Evolutionary conservation across 2,329 filamentous ascomycete species (phyloP).

Genomic region (Colletotrichum tropicicola): DNA sequence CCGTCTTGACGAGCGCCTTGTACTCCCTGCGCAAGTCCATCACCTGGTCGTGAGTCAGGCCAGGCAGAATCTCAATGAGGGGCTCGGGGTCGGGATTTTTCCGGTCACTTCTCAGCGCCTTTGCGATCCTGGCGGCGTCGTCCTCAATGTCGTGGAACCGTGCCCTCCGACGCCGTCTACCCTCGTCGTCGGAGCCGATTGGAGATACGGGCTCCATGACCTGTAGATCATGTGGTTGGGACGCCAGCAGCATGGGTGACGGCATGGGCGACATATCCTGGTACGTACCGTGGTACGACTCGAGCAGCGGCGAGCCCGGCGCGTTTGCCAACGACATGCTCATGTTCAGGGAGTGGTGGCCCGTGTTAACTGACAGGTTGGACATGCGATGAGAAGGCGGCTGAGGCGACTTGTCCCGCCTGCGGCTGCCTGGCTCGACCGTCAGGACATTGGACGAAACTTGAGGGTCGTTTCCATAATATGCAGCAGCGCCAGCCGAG

Average conservation of each 20-base stretch:
- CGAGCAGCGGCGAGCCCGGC: conserved; percentile 85
- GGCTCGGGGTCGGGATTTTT: conserved; percentile 69
- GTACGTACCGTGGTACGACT: conserved; percentile 93
- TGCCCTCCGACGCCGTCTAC: conserved; percentile 63
- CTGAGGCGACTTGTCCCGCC: conserved; percentile 55
- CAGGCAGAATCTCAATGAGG: conserved; percentile 85
- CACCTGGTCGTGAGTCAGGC: conserved; percentile 86
- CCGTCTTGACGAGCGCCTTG: conserved; percentile 87
- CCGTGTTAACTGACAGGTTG: conserved; percentile 58
- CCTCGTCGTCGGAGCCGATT: conserved; percentile 58
- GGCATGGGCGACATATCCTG: conserved; percentile 96
- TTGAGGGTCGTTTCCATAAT: conserved; percentile 47
- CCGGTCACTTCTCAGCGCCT: conserved; percentile 75
- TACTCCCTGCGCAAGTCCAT: conserved; percentile 88
- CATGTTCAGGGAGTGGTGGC: conserved; percentile 46
- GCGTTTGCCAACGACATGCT: conserved; percentile 61
- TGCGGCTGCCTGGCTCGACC: conserved; percentile 48
- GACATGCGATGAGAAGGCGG: conserved; percentile 62
- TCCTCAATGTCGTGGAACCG: conserved; percentile 87
- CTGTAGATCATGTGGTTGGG: conserved; percentile 22
- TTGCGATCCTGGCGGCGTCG: conserved; percentile 79
- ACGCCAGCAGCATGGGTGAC: conserved; percentile 72
- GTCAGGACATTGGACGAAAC: conserved; percentile 50
- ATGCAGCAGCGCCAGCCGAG: conserved; percentile 34
- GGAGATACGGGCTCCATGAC: conserved; percentile 62